Evolutionary conservation across 2,329 filamentous ascomycete species (phyloP).

Genomic region (Didymella glomerata): DNA sequence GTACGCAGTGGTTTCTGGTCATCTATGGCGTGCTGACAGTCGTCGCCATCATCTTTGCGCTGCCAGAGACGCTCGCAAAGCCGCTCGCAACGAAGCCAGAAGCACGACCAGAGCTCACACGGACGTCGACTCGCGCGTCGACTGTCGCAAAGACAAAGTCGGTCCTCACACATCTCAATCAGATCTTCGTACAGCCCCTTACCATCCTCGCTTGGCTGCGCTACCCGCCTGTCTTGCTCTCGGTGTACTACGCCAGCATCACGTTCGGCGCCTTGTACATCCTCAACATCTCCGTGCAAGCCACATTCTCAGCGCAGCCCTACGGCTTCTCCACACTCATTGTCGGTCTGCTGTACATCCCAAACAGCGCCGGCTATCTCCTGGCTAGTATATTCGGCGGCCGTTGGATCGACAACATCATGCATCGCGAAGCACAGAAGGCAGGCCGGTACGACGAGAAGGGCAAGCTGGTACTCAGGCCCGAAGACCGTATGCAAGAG

Average conservation of each 20-base stretch:
- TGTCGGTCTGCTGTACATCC: conserved; percentile 52
- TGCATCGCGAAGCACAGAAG: conserved; percentile 51
- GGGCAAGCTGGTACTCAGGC: conserved; percentile 47
- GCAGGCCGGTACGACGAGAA: conserved; percentile 48
- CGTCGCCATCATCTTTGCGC: conserved; percentile 43
- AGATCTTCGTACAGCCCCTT: conserved; percentile 53
- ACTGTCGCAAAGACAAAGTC: conserved; percentile 46
- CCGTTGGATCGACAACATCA: conserved; percentile 53
- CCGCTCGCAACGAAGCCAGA: conserved; percentile 12
- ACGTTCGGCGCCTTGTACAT: conserved; percentile 52
- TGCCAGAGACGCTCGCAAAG: conserved; percentile 47
- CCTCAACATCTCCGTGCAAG: conserved; percentile 52
- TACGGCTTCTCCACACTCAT: conserved; percentile 50
- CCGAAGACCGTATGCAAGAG: conserved; percentile 53
- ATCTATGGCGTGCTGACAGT: conserved; percentile 48
- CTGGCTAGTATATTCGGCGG: conserved; percentile 49
- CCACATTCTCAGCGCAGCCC: conserved; percentile 44
- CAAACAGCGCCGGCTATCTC: conserved; percentile 49
- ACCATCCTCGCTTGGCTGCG: conserved; percentile 50
- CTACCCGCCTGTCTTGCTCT: conserved; percentile 50
- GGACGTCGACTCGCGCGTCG: conserved; percentile 46
- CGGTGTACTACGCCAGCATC: conserved; percentile 53
- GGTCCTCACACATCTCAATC: conserved; percentile 37
- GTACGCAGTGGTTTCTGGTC: conserved; percentile 53
- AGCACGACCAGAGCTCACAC: conserved; percentile 30